Evolutionary conservation across 176 grass and related monocot species (phyloP).

Genomic region (Oryza nivara): DNA sequence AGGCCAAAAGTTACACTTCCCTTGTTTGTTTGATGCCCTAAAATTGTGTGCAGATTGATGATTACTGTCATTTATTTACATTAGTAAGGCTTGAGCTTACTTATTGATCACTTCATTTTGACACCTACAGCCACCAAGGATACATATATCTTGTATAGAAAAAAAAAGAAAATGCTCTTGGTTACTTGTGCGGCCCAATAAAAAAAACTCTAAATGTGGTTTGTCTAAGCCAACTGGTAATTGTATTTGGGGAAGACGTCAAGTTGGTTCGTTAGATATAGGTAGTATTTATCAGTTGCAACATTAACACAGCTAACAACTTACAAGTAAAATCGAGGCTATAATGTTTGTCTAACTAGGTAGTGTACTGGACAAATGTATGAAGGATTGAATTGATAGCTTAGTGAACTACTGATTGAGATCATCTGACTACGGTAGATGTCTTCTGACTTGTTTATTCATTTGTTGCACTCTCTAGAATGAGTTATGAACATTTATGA

Average conservation of each 20-base stretch:
- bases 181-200: neutral
- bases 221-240: neutral
- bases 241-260: neutral
- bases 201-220: slow-evolving; percentile 1
- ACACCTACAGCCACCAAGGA: neutral
- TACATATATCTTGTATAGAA: slow-evolving; percentile 15
- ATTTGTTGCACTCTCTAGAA: neutral
- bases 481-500: neutral
- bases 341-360: neutral
- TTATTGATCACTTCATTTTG: neutral
- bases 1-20: neutral
- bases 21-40: slow-evolving; percentile 22
- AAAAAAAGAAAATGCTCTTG: neutral
- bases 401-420: neutral
- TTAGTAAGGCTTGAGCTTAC: neutral
- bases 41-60: neutral
- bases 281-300: neutral
- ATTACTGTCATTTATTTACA: neutral
- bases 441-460: neutral
- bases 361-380: neutral
- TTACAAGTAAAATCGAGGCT: neutral
- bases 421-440: neutral
- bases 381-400: neutral
- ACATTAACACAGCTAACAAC: slow-evolving; percentile 21
- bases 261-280: neutral